Evolutionary conservation across 148 eudicot species (phyloP).

Genomic region (Nepenthes mirabilis): DNA sequence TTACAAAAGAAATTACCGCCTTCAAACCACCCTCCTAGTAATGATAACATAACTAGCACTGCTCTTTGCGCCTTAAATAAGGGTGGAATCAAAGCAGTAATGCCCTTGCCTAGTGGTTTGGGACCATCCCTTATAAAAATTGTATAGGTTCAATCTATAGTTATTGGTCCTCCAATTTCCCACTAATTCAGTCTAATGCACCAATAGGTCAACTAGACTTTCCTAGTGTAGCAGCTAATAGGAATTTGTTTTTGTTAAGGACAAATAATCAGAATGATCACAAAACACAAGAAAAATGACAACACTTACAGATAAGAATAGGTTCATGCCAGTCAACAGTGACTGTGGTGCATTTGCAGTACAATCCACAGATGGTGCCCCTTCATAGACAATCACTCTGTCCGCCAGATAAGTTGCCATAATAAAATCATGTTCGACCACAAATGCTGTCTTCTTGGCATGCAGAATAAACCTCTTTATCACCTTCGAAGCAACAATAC

Average conservation of each 20-base stretch:
- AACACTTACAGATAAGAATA: slow-evolving; percentile 73
- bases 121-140: too few species aligned
- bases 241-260: neutral
- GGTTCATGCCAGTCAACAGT: slow-evolving; percentile 82
- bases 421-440: slow-evolving; percentile 94
- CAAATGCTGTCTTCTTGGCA: slow-evolving; percentile 92
- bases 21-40: too few species aligned
- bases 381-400: slow-evolving; percentile 86
- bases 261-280: neutral
- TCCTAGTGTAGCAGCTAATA: neutral
- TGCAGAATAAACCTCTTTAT: slow-evolving; percentile 93
- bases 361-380: slow-evolving; percentile 76
- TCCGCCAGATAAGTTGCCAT: slow-evolving; percentile 98
- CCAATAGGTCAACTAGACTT: too few species aligned
- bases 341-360: slow-evolving; percentile 86
- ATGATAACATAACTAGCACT: too few species aligned
- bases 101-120: too few species aligned
- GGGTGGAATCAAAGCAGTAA: too few species aligned
- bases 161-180: too few species aligned
- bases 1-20: too few species aligned
- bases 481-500: slow-evolving; percentile 93
- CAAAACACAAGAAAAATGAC: neutral
- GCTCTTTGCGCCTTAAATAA: too few species aligned
- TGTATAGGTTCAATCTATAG: too few species aligned
- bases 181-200: too few species aligned